A percentile compares a stretch with the other conserved stretches of the same genome.
Evolutionary conservation across 83 land plant species (phyloP).

Genomic region (Picea abies): DNA sequence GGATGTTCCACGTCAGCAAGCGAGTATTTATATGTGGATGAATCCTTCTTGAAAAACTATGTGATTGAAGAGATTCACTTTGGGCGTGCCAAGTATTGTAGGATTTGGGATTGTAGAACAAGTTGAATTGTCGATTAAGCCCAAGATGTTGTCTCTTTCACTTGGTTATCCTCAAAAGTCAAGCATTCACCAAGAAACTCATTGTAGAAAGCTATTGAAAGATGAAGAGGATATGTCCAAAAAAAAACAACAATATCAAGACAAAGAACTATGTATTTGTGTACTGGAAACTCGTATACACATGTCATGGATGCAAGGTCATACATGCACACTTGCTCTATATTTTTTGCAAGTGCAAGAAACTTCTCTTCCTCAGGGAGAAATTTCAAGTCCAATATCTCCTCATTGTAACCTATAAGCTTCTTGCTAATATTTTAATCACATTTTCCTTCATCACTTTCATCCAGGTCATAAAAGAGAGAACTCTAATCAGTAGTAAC

Average conservation of each 20-base stretch:
- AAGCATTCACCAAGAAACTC: too few species aligned
- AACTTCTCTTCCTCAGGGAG: conserved; percentile 66
- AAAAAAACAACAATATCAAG: conserved; percentile 61
- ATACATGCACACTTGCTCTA: conserved; percentile 92
- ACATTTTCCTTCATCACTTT: conserved; percentile 30
- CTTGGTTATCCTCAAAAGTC: too few species aligned
- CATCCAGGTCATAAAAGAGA: conserved; percentile 55
- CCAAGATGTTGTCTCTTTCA: neutral
- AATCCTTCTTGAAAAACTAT: too few species aligned
- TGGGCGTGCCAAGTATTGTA: neutral
- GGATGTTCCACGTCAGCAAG: too few species aligned
- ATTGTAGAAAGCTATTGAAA: too few species aligned
- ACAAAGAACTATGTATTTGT: conserved; percentile 48
- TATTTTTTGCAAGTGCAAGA: conserved; percentile 93
- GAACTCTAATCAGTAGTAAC: conserved; percentile 89
- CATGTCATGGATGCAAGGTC: conserved; percentile 84
- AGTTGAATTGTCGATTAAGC: neutral
- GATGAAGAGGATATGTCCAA: conserved; percentile 34
- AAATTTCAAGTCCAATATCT: conserved; percentile 88
- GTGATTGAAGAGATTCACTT: too few species aligned
- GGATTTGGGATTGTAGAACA: neutral
- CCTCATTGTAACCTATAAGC: conserved; percentile 92
- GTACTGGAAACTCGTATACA: conserved; percentile 77
- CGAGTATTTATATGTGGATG: too few species aligned
- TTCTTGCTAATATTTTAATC: conserved; percentile 57